Percentiles rank a stretch among this genome's conserved stretches.
Evolutionary conservation across 1,284 basidiomycete genomes (phyloP).

Genomic region (Amylostereum chailletii): DNA sequence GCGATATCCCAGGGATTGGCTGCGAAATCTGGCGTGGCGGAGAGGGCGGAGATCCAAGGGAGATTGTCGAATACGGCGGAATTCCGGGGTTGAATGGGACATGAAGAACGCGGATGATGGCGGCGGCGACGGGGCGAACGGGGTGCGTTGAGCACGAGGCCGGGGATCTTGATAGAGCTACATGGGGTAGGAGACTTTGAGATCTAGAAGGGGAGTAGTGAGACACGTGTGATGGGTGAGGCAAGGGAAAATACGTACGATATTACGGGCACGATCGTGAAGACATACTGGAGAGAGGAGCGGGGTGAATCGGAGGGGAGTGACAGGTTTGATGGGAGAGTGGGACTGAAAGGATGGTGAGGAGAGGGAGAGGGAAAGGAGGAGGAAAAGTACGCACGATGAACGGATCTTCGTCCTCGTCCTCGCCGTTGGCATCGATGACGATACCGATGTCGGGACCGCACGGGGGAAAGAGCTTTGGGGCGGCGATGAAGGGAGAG

Average conservation of each 20-base stretch:
- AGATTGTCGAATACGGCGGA: constrained; percentile 44
- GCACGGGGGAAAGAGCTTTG: constrained; percentile 1
- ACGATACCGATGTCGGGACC: constrained; percentile 5
- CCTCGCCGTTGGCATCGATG: background rate
- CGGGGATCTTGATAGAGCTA: constrained; percentile 21
- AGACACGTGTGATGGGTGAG: constrained; percentile 7
- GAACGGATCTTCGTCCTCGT: constrained; percentile 12
- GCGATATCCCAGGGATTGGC: constrained; percentile 40
- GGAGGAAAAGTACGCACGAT: constrained; percentile 9
- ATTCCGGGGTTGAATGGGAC: constrained; percentile 19
- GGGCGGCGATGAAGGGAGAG: constrained; percentile 6
- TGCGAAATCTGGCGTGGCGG: constrained; percentile 26
- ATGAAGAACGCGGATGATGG: constrained; percentile 23
- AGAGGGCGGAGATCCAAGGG: constrained; percentile 52
- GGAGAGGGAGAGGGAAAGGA: constrained; percentile 4
- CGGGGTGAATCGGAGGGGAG: constrained; percentile 9
- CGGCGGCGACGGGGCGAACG: constrained; percentile 28
- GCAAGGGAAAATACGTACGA: constrained; percentile 11
- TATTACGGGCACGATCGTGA: constrained; percentile 6
- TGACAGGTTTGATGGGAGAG: constrained; percentile 8
- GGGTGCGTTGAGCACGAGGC: constrained; percentile 14
- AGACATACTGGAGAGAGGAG: constrained; percentile 1
- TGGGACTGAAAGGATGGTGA: constrained; percentile 8
- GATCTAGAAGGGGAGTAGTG: constrained; percentile 17
- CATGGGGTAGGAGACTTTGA: constrained; percentile 30